A percentile compares a stretch with the other conserved stretches of the same genome.
phyloP scores from a whole-genome alignment of 1,284 basidiomycete genomes.

The Trichosporon coremiiforme region DNA sequence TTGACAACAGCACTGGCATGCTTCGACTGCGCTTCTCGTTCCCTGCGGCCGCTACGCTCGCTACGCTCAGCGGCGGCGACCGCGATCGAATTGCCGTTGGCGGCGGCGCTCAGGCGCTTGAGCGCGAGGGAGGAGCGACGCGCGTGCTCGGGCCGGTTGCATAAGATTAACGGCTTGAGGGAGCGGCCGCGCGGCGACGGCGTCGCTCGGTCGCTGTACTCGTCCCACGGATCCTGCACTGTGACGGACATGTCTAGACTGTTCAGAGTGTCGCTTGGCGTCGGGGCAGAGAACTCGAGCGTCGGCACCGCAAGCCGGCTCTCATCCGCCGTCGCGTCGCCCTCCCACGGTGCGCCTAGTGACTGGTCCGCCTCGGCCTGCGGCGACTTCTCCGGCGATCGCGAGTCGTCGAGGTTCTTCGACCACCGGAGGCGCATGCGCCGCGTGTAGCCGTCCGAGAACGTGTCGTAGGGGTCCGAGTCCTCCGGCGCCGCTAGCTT shows the following conservation, averaged over 20 bases:
- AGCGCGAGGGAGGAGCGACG: conserved; percentile 22
- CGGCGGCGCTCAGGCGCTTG: conserved; percentile 18
- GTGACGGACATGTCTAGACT: background rate
- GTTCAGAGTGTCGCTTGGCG: background rate
- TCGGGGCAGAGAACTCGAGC: background rate
- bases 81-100: conserved; percentile 17
- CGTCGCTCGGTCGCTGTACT: conserved; percentile 32
- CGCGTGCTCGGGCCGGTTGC: conserved; percentile 23
- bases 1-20: background rate
- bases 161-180: conserved; percentile 28
- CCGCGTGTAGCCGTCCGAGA: background rate
- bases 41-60: conserved; percentile 1
- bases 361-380: background rate
- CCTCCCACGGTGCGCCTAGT: background rate
- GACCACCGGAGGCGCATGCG: conserved; percentile 13
- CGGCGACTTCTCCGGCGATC: background rate
- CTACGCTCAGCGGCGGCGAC: background rate
- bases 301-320: background rate
- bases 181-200: conserved; percentile 28
- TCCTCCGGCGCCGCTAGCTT: conserved; percentile 3
- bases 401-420: background rate
- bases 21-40: background rate
- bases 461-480: conserved; percentile 15
- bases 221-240: conserved; percentile 32
- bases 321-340: background rate